Conservation (phyloP, 805 yeast species). For the Suhomyces kilbournensis region DNA sequence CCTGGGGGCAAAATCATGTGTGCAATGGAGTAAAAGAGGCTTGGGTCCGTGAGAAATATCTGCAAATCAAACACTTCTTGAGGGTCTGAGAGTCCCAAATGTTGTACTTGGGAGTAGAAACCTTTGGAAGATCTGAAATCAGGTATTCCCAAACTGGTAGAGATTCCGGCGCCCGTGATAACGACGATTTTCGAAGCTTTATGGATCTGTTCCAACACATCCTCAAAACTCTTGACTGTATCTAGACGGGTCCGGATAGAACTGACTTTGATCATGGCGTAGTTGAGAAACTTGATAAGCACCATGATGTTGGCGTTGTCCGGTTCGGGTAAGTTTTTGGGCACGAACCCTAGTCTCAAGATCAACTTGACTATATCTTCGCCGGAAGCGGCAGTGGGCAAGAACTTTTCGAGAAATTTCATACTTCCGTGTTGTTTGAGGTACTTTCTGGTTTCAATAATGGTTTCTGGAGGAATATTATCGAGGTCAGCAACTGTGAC, state of each 20-base stretch:
- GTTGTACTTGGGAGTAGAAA: conserved; percentile 53
- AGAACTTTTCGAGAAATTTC: conserved; percentile 55
- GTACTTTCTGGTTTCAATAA: conserved; percentile 35
- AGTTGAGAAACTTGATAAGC: conserved; percentile 52
- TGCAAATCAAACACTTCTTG: conserved; percentile 44
- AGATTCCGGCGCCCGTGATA: conserved; percentile 46
- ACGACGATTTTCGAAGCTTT: conserved; percentile 44
- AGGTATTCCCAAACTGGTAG: conserved; percentile 44
- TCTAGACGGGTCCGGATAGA: conserved; percentile 54
- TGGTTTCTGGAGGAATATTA: conserved; percentile 9
- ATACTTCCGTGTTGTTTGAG: conserved; percentile 60
- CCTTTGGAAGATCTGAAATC: conserved; percentile 55
- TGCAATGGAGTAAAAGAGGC: conserved; percentile 41
- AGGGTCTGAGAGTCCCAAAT: conserved; percentile 42
- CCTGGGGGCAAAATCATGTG: conserved; percentile 44
- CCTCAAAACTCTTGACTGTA: conserved; percentile 54
- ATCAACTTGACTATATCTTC: conserved; percentile 57
- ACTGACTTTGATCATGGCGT: conserved; percentile 63
- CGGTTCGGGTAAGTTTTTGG: conserved; percentile 26
- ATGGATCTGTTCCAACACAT: conserved; percentile 52
- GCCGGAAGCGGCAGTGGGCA: conserved; percentile 59
- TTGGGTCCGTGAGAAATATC: conserved; percentile 36
- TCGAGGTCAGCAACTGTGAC: conserved; percentile 3
- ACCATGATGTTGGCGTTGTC: conserved; percentile 46
- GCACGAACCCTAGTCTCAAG: conserved; percentile 59